These are phyloP conservation scores for Botrytis galanthina DNA, from an alignment of 2,329 filamentous ascomycete species.

Conservation along the genomic window DNA sequence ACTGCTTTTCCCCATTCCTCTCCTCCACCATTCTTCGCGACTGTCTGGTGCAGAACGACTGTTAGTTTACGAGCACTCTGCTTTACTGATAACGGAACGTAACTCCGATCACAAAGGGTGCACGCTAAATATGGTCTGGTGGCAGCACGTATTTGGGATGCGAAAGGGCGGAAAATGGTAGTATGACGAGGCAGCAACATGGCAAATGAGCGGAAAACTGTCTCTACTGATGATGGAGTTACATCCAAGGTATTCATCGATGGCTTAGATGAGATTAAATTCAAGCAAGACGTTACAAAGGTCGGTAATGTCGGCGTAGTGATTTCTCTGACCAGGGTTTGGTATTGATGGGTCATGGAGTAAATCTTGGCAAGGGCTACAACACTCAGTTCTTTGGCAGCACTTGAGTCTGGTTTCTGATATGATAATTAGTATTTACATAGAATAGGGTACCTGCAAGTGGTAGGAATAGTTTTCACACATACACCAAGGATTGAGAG, in stretches of 20 bases:
- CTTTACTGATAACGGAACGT: constrained; percentile 53
- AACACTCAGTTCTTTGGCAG: constrained; percentile 73
- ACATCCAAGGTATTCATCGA: constrained; percentile 42
- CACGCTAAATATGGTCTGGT: constrained; percentile 61
- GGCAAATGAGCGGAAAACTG: constrained; percentile 68
- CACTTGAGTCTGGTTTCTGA: constrained; percentile 73
- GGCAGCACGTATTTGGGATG: constrained; percentile 63
- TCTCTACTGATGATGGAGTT: constrained; percentile 57
- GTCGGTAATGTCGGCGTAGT: constrained; percentile 31
- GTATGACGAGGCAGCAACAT: constrained; percentile 76
- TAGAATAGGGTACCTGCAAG: constrained; percentile 20
- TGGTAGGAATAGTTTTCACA: constrained; percentile 8
- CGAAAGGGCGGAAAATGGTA: constrained; percentile 76
- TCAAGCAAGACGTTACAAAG: constrained; percentile 51
- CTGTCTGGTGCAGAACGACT: constrained; percentile 73
- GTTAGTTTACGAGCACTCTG: constrained; percentile 62
- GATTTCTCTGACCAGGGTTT: constrained; percentile 80
- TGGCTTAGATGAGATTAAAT: constrained; percentile 52
- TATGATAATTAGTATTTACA: background rate
- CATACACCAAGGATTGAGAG: constrained; percentile 68
- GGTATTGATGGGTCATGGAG: constrained; percentile 75
- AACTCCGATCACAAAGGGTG: constrained; percentile 52
- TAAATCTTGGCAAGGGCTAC: constrained; percentile 82
- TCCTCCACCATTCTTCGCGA: constrained; percentile 72
- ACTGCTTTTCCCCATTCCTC: constrained; percentile 77